Evolutionary conservation across 345 rosid species (phyloP).

Genomic region (Toxicodendron radicans): DNA sequence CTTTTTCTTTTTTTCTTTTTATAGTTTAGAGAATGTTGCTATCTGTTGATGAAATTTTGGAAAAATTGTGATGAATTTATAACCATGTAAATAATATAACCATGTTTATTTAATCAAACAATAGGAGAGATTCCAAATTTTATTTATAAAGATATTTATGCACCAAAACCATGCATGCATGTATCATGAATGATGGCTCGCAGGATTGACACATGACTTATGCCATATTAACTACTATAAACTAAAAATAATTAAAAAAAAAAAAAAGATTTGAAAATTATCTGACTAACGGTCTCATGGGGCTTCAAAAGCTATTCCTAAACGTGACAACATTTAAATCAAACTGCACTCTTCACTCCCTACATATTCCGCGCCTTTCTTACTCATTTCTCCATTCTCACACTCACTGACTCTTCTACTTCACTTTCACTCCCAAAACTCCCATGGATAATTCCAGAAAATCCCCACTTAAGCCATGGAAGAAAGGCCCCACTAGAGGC

Average conservation of each 20-base stretch:
- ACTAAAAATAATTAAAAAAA: neutral
- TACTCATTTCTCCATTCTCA: conserved; percentile 12
- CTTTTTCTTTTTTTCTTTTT: neutral
- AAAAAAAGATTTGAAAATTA: conserved; percentile 12
- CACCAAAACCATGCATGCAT: conserved; percentile 1
- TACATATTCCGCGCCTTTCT: conserved; percentile 47
- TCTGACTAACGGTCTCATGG: conserved; percentile 56
- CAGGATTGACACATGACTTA: neutral
- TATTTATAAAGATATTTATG: neutral
- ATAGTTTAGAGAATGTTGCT: neutral
- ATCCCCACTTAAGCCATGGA: conserved; percentile 77
- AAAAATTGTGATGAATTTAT: no score
- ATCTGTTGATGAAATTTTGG: neutral
- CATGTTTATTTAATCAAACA: no score
- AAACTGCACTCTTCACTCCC: conserved; percentile 32
- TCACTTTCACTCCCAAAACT: neutral
- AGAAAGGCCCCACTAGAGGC: conserved; percentile 89
- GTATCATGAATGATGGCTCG: neutral
- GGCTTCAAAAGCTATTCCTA: conserved; percentile 20
- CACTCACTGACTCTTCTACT: neutral
- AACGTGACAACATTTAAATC: conserved; percentile 69
- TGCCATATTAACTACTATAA: neutral
- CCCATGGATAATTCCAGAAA: conserved; percentile 47
- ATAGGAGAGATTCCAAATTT: neutral
- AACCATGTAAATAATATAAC: no score